Evolutionary conservation across 1,284 basidiomycete species (phyloP).

Genomic region (Coniferiporia sulphurascens): DNA sequence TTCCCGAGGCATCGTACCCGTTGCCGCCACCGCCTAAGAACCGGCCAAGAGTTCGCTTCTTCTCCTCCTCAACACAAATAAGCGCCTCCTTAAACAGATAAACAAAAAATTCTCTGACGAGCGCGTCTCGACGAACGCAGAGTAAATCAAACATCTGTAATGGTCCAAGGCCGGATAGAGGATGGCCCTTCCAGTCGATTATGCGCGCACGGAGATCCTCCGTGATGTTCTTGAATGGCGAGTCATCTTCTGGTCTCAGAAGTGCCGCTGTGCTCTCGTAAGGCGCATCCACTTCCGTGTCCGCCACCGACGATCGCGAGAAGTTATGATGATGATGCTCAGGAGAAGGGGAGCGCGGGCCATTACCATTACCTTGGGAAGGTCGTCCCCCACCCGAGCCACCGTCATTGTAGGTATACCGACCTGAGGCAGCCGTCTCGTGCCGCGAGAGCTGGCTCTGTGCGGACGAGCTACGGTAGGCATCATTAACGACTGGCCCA

Average conservation of each 20-base stretch:
- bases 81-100: slow-evolving; percentile 97
- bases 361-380: slow-evolving; percentile 1
- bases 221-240: slow-evolving; percentile 75
- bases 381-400: slow-evolving; percentile 11
- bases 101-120: slow-evolving; percentile 88
- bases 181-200: slow-evolving; percentile 92
- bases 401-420: slow-evolving; percentile 13
- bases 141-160: slow-evolving; percentile 90
- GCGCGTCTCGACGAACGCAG: slow-evolving; percentile 79
- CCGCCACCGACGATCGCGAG: slow-evolving; percentile 12
- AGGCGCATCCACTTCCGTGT: slow-evolving; percentile 19
- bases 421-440: slow-evolving; percentile 5
- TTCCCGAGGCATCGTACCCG: slow-evolving; percentile 32
- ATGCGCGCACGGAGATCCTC: slow-evolving; percentile 86
- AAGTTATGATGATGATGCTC: slow-evolving; percentile 12
- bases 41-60: slow-evolving; percentile 73
- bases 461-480: slow-evolving; percentile 25
- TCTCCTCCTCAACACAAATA: slow-evolving; percentile 94
- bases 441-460: slow-evolving; percentile 23
- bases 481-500: slow-evolving; percentile 51
- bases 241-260: slow-evolving; percentile 42
- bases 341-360: slow-evolving; percentile 17
- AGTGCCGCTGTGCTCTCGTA: slow-evolving; percentile 10
- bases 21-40: slow-evolving; percentile 42
- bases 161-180: slow-evolving; percentile 79